These are phyloP conservation scores for Cucumis melo DNA, from an alignment of 306 rosid genomes.

Conservation along the genomic window DNA sequence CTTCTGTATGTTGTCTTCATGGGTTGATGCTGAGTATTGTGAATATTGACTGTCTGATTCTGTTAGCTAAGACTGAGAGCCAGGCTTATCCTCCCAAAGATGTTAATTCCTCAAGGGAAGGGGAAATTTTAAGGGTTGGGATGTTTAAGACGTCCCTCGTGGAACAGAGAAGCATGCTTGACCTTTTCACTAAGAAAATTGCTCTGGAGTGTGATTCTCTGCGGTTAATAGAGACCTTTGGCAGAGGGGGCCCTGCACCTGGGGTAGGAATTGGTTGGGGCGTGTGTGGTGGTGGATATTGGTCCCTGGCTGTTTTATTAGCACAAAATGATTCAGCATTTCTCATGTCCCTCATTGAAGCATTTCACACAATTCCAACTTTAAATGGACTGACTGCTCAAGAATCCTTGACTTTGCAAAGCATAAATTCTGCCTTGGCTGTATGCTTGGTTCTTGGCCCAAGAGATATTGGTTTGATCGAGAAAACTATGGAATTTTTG, in stretches of 20 bases:
- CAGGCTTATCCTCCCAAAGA: slow-evolving; percentile 23
- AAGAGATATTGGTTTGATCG: slow-evolving; percentile 28
- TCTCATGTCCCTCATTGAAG: slow-evolving; percentile 40
- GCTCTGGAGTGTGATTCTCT: slow-evolving; percentile 38
- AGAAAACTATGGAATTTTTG: slow-evolving; percentile 41
- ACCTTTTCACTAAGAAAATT: slow-evolving; percentile 37
- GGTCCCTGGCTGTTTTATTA: slow-evolving; percentile 59
- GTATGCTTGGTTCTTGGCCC: slow-evolving; percentile 70
- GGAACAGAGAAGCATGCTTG: slow-evolving; percentile 42
- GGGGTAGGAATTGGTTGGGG: slow-evolving; percentile 97
- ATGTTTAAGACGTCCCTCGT: slow-evolving; percentile 30
- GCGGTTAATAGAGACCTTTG: slow-evolving; percentile 64
- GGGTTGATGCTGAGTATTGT: slow-evolving; percentile 36
- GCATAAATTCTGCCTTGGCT: slow-evolving; percentile 41
- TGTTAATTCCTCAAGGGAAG: slow-evolving; percentile 42
- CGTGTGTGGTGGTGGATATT: slow-evolving; percentile 73
- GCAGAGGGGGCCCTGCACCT: slow-evolving; percentile 94
- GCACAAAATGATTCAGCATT: slow-evolving; percentile 48
- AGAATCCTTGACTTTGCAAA: slow-evolving; percentile 28
- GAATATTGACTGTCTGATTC: slow-evolving; percentile 46
- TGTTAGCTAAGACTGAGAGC: slow-evolving; percentile 40
- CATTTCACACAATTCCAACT: slow-evolving; percentile 18
- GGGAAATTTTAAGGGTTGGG: slow-evolving; percentile 55
- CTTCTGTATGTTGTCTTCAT: slow-evolving; percentile 64
- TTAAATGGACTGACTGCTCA: slow-evolving; percentile 19